Conservation (phyloP, 805 yeast species). For the Pichia cabralensis region DNA sequence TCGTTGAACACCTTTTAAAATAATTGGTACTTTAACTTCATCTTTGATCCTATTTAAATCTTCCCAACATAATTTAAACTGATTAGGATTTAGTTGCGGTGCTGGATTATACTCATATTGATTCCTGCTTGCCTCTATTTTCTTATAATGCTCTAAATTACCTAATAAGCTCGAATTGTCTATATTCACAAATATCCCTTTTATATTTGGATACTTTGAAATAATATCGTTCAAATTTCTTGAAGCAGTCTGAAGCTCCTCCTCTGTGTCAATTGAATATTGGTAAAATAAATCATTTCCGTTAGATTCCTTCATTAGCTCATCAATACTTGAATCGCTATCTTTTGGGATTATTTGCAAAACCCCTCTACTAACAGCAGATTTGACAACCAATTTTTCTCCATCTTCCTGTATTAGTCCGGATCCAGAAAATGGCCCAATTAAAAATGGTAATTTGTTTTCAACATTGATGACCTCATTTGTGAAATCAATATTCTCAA, state of each 20-base stretch:
- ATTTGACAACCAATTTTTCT: constrained; percentile 67
- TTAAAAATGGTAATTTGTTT: constrained; percentile 67
- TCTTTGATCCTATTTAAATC: constrained; percentile 44
- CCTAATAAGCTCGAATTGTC: constrained; percentile 70
- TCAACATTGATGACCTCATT: constrained; percentile 60
- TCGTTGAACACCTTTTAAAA: constrained; percentile 56
- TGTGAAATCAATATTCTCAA: constrained; percentile 44
- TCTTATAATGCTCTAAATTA: constrained; percentile 81
- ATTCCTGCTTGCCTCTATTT: constrained; percentile 40
- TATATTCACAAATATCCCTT: constrained; percentile 74
- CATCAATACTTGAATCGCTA: constrained; percentile 74
- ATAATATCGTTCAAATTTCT: constrained; percentile 13
- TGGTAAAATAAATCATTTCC: constrained; percentile 68
- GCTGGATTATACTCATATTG: constrained; percentile 26
- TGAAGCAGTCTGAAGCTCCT: constrained; percentile 48
- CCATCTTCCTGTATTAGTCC: constrained; percentile 82
- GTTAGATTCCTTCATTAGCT: constrained; percentile 51
- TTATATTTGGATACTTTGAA: constrained; percentile 43
- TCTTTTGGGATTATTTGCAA: constrained; percentile 83
- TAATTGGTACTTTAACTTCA: constrained; percentile 37
- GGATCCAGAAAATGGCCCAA: constrained; percentile 86
- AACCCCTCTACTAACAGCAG: constrained; percentile 52
- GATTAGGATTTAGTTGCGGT: constrained; percentile 4
- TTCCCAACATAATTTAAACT: constrained; percentile 39
- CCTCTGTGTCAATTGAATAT: constrained; percentile 52